Percentiles rank a stretch among this genome's conserved stretches.
phyloP scores from a whole-genome alignment of 768 basidiomycete genomes.

The Leucocoprinus birnbaumii region DNA sequence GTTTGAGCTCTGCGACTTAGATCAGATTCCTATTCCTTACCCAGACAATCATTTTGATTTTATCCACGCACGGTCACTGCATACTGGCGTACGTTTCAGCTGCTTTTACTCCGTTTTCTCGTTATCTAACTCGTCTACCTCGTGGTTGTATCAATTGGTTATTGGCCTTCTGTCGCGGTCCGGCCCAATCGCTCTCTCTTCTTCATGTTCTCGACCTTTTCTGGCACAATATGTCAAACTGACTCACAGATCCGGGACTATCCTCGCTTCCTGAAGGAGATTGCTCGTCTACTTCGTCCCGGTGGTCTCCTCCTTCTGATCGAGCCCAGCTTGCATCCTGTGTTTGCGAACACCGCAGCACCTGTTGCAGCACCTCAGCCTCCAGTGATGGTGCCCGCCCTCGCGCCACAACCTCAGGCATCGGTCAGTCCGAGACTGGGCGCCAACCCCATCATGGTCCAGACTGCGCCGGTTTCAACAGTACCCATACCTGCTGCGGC shows the following conservation, averaged over 20 bases:
- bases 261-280: conserved; percentile 55
- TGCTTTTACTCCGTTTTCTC: conserved; percentile 3
- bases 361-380: conserved; percentile 17
- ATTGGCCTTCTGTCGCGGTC: neutral
- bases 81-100: conserved; percentile 51
- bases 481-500: neutral
- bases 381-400: neutral
- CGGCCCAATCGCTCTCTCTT: conserved; percentile 8
- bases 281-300: conserved; percentile 64
- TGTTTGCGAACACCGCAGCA: conserved; percentile 17
- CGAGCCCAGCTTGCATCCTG: conserved; percentile 55
- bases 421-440: conserved; percentile 17
- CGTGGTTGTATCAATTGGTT: neutral
- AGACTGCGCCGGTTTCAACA: neutral
- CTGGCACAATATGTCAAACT: conserved; percentile 9
- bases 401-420: neutral
- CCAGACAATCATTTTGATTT: conserved; percentile 62
- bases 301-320: conserved; percentile 69
- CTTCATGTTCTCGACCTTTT: conserved; percentile 11
- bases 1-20: conserved; percentile 71
- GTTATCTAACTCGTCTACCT: neutral
- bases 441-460: conserved; percentile 24
- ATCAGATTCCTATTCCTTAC: conserved; percentile 59
- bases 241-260: conserved; percentile 56
- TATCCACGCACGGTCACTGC: conserved; percentile 67